Evolutionary conservation across 2,329 filamentous ascomycete genomes (phyloP).

Genomic region (Chaetomiaceae sp.): DNA sequence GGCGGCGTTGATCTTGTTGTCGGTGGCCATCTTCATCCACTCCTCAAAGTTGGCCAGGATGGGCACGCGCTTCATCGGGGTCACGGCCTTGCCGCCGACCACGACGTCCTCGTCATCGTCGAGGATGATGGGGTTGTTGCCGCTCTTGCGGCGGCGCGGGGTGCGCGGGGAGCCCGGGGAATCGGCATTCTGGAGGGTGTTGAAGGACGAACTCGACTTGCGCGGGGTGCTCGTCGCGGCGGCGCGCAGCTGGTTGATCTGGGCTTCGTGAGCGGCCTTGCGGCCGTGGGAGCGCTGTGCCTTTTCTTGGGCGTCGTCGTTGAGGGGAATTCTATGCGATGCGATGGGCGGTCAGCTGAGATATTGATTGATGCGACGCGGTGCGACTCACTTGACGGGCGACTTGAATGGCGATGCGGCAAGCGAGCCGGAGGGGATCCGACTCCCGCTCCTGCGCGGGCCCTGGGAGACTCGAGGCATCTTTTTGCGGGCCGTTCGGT

Average conservation of each 20-base stretch:
- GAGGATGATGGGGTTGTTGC: conserved; percentile 35
- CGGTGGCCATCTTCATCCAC: conserved; percentile 99
- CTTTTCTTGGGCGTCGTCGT: conserved; percentile 92
- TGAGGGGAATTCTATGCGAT: conserved; percentile 73
- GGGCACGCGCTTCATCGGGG: conserved; percentile 92
- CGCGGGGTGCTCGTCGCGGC: conserved; percentile 67
- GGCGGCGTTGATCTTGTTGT: conserved; percentile 97
- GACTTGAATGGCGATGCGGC: conserved; percentile 53
- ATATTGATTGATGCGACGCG: background rate
- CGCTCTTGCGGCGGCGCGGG: conserved; percentile 39
- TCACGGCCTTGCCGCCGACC: conserved; percentile 72
- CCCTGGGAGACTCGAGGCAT: conserved; percentile 58
- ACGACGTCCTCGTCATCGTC: conserved; percentile 54
- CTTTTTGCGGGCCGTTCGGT: conserved; percentile 28
- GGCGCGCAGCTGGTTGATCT: conserved; percentile 87
- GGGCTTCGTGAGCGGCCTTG: conserved; percentile 81
- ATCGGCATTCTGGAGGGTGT: conserved; percentile 51
- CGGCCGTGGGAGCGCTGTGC: conserved; percentile 81
- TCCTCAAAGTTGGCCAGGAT: conserved; percentile 98
- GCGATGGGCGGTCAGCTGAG: too few relatives aligned
- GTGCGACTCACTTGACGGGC: conserved; percentile 48
- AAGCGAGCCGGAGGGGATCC: conserved; percentile 44
- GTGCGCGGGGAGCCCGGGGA: conserved; percentile 55
- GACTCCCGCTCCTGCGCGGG: conserved; percentile 46
- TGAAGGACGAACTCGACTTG: conserved; percentile 56